These are phyloP conservation scores for Spergularia marina DNA, from an alignment of 148 eudicot genomes.

Conservation along the genomic window DNA sequence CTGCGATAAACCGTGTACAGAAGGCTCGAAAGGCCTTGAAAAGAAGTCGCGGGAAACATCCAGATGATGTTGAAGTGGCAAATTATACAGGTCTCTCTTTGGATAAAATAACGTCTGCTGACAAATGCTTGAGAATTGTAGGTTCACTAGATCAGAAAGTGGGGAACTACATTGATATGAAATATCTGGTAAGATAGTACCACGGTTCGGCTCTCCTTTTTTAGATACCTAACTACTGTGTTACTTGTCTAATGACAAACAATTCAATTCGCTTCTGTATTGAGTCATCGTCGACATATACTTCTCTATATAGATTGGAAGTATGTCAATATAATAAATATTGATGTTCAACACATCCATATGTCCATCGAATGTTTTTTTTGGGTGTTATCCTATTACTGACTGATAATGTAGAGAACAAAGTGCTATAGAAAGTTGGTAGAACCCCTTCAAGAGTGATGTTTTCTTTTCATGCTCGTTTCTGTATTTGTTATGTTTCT, in stretches of 20 bases:
- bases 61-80: conserved; percentile 64
- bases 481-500: not conserved
- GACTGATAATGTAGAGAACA: not conserved
- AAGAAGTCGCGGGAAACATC: conserved; percentile 53
- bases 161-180: conserved; percentile 39
- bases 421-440: not conserved
- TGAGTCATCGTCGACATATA: not conserved
- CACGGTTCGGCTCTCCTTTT: not conserved
- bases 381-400: too few relatives aligned
- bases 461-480: not conserved
- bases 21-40: conserved; percentile 64
- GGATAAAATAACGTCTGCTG: conserved; percentile 57
- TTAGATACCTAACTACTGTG: not conserved
- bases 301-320: not conserved
- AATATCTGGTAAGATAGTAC: conserved; percentile 50
- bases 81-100: conserved; percentile 71
- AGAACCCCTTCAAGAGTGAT: not conserved
- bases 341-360: too few relatives aligned
- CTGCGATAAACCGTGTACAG: conserved; percentile 60
- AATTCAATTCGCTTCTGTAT: not conserved
- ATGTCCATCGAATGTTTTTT: not conserved
- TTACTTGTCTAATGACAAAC: not conserved
- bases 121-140: conserved; percentile 70
- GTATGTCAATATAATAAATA: not conserved
- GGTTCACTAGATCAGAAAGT: conserved; percentile 69